Percentiles rank a stretch among this genome's conserved stretches.
phyloP scores from a whole-genome alignment of 495 filamentous ascomycete genomes.

The Penicillium cataractarum region DNA sequence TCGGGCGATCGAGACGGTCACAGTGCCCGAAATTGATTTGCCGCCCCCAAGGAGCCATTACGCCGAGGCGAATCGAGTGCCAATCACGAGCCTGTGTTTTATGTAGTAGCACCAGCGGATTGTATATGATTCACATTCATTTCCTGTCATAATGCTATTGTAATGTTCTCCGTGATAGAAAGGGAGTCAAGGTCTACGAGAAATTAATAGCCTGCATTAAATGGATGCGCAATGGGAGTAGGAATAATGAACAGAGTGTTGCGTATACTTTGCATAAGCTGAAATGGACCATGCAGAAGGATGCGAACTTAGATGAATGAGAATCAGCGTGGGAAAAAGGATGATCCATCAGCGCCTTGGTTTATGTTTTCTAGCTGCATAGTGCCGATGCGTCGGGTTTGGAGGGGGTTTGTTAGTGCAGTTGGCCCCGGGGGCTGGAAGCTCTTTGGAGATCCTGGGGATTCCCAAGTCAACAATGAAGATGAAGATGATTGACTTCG shows the following conservation, averaged over 20 bases:
- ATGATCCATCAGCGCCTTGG: conserved; percentile 3
- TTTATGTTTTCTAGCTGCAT: conserved; percentile 16
- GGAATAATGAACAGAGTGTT: neutral
- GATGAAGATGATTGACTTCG: neutral
- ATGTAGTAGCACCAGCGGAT: neutral
- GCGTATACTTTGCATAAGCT: neutral
- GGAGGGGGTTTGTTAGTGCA: neutral
- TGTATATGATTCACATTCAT: neutral
- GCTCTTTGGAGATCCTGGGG: neutral
- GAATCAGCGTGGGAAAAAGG: neutral
- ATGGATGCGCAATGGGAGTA: neutral
- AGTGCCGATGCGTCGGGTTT: neutral
- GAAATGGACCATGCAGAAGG: conserved; percentile 1
- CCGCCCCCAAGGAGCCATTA: conserved; percentile 5
- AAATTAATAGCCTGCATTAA: neutral
- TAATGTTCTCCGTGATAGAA: neutral
- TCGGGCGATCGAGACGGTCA: conserved; percentile 18
- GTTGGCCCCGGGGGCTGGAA: neutral
- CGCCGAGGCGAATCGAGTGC: conserved; percentile 12
- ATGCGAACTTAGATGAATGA: neutral
- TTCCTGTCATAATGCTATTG: neutral
- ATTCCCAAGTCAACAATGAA: neutral
- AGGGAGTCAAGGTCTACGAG: neutral
- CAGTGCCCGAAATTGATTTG: conserved; percentile 14
- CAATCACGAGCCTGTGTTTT: neutral